These are phyloP conservation scores for Haplosporangium sp. DNA, from an alignment of 371 early-diverging fungal species.

Conservation along the genomic window DNA sequence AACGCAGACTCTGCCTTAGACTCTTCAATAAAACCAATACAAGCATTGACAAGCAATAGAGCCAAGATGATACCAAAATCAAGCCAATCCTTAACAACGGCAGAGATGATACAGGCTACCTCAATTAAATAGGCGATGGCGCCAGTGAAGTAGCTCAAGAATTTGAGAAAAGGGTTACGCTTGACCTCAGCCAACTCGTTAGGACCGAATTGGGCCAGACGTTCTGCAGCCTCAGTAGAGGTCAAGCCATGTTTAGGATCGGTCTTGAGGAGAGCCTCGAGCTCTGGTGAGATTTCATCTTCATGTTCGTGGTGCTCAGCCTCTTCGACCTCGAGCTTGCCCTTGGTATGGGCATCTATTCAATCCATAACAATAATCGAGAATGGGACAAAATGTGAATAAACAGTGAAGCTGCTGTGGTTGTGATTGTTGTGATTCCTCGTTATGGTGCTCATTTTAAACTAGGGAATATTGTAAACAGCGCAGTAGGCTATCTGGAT, in stretches of 20 bases:
- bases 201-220: constrained; percentile 73
- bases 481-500: no score
- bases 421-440: no score
- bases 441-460: no score
- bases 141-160: constrained; percentile 72
- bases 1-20: constrained; percentile 91
- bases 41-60: constrained; percentile 86
- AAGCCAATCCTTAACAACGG: constrained; percentile 68
- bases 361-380: background rate
- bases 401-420: no score
- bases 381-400: background rate
- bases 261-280: constrained; percentile 79
- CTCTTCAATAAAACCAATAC: constrained; percentile 91
- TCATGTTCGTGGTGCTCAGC: constrained; percentile 74
- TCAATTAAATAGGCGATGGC: no score
- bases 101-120: constrained; percentile 74
- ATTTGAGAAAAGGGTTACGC: constrained; percentile 86
- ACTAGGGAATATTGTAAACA: no score
- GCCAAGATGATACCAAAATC: constrained; percentile 89
- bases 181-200: constrained; percentile 86
- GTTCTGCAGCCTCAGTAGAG: constrained; percentile 66
- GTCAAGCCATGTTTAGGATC: constrained; percentile 75
- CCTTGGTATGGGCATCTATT: constrained; percentile 26
- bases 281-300: constrained; percentile 80
- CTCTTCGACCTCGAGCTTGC: constrained; percentile 59